Evolutionary conservation across 441 rosid genomes (phyloP).

Genomic region (Brassica balearica): DNA sequence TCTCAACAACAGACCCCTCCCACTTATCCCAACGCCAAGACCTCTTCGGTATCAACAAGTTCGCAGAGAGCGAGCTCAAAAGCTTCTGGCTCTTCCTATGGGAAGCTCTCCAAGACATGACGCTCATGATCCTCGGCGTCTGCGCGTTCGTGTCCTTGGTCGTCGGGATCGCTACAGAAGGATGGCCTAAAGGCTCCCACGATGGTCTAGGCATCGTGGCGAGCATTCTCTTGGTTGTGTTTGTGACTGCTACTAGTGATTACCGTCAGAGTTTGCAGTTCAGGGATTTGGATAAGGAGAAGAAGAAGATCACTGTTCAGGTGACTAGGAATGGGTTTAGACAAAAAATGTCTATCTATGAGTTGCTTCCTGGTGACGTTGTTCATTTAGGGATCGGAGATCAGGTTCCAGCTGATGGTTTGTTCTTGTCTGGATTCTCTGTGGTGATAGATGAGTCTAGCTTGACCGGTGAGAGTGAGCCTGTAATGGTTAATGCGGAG

Average conservation of each 20-base stretch:
- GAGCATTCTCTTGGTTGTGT: slow-evolving; percentile 67
- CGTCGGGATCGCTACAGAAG: slow-evolving; percentile 72
- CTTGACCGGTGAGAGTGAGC: slow-evolving; percentile 80
- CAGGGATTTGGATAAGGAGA: slow-evolving; percentile 69
- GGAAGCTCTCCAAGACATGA: slow-evolving; percentile 51
- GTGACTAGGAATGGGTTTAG: slow-evolving; percentile 67
- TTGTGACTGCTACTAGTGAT: slow-evolving; percentile 73
- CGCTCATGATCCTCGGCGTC: slow-evolving; percentile 70
- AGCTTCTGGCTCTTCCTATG: slow-evolving; percentile 69
- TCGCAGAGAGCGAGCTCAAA: slow-evolving; percentile 64
- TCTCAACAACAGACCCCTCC: slow-evolving; percentile 44
- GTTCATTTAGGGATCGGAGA: slow-evolving; percentile 76
- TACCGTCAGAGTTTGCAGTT: slow-evolving; percentile 76
- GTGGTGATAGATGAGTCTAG: slow-evolving; percentile 74
- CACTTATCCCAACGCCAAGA: slow-evolving; percentile 60
- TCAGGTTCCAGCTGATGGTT: slow-evolving; percentile 77
- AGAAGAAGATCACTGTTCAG: slow-evolving; percentile 69
- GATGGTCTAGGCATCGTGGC: slow-evolving; percentile 80
- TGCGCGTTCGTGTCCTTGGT: slow-evolving; percentile 68
- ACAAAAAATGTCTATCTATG: slow-evolving; percentile 71
- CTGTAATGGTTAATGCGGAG: slow-evolving; percentile 55
- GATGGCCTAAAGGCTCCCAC: slow-evolving; percentile 80
- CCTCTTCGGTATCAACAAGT: slow-evolving; percentile 76
- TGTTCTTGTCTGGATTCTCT: slow-evolving; percentile 69
- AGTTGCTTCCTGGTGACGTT: slow-evolving; percentile 72